Evolutionary conservation across 106 monocot species (phyloP).

Genomic region (Vanilla planifolia): DNA sequence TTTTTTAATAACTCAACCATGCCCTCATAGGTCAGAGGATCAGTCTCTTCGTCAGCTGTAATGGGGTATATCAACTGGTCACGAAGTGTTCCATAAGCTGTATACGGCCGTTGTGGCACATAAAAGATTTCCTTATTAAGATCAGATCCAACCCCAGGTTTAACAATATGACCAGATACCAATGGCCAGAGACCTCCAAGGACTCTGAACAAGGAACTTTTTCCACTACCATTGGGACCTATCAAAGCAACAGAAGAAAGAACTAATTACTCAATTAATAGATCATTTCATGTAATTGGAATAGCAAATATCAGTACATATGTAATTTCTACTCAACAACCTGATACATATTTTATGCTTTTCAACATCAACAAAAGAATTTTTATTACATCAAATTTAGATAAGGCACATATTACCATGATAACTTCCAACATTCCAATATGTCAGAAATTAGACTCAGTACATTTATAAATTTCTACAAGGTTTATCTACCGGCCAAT

Average conservation of each 20-base stretch:
- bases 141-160: slow-evolving; percentile 96
- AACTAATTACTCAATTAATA: neutral
- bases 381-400: too few relatives aligned
- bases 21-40: slow-evolving; percentile 65
- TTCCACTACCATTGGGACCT: slow-evolving; percentile 99
- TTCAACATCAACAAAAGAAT: too few relatives aligned
- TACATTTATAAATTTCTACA: too few relatives aligned
- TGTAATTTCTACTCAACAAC: too few relatives aligned
- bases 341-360: too few relatives aligned
- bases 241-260: slow-evolving; percentile 12
- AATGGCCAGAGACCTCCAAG: slow-evolving; percentile 99
- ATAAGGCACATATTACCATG: too few relatives aligned
- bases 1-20: slow-evolving; percentile 95
- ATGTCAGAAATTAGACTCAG: too few relatives aligned
- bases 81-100: slow-evolving; percentile 97
- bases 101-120: slow-evolving; percentile 98
- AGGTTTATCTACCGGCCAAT: too few relatives aligned
- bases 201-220: slow-evolving; percentile 96
- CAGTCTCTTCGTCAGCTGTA: slow-evolving; percentile 70
- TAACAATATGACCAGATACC: slow-evolving; percentile 80
- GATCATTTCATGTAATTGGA: neutral
- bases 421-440: too few relatives aligned
- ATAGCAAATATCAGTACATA: neutral
- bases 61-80: slow-evolving; percentile 98
- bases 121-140: slow-evolving; percentile 99